Evolutionary conservation across 768 basidiomycete genomes (phyloP).

Genomic region (Cytidiella melzeri): DNA sequence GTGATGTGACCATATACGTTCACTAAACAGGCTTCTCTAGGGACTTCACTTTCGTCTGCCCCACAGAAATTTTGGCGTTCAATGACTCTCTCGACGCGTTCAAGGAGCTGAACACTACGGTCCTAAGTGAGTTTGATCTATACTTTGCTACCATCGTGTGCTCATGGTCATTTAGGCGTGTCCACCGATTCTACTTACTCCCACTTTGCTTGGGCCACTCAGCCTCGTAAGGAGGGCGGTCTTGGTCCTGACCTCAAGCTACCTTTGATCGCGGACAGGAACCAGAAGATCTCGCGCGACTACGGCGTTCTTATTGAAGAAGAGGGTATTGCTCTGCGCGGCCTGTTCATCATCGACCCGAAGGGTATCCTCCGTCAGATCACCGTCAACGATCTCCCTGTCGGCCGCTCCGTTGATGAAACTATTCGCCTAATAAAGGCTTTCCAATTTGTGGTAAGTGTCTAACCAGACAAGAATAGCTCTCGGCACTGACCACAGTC

Average conservation of each 20-base stretch:
- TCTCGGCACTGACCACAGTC: neutral
- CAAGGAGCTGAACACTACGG: conserved; percentile 62
- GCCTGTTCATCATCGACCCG: conserved; percentile 82
- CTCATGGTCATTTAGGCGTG: conserved; percentile 39
- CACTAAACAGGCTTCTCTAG: conserved; percentile 36
- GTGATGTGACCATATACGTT: neutral
- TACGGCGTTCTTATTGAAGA: conserved; percentile 90
- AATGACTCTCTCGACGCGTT: conserved; percentile 80
- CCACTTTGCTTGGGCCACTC: conserved; percentile 83
- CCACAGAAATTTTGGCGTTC: conserved; percentile 95
- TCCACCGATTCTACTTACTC: conserved; percentile 90
- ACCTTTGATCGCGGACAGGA: conserved; percentile 75
- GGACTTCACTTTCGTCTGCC: conserved; percentile 88
- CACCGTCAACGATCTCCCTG: conserved; percentile 88
- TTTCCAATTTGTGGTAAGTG: conserved; percentile 80
- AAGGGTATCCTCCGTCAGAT: conserved; percentile 75
- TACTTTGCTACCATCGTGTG: conserved; percentile 1
- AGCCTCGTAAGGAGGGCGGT: conserved; percentile 80
- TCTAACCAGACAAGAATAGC: neutral
- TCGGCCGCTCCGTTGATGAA: conserved; percentile 94
- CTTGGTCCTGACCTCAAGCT: conserved; percentile 85
- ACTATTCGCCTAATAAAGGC: conserved; percentile 87
- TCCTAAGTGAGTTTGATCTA: conserved; percentile 52
- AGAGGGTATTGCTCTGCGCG: conserved; percentile 82
- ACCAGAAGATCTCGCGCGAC: conserved; percentile 73